A percentile compares a stretch with the other conserved stretches of the same genome.
These are phyloP conservation scores for Aspergillus uvarum DNA, from an alignment of 2,329 filamentous ascomycete species.

Conservation along the genomic window DNA sequence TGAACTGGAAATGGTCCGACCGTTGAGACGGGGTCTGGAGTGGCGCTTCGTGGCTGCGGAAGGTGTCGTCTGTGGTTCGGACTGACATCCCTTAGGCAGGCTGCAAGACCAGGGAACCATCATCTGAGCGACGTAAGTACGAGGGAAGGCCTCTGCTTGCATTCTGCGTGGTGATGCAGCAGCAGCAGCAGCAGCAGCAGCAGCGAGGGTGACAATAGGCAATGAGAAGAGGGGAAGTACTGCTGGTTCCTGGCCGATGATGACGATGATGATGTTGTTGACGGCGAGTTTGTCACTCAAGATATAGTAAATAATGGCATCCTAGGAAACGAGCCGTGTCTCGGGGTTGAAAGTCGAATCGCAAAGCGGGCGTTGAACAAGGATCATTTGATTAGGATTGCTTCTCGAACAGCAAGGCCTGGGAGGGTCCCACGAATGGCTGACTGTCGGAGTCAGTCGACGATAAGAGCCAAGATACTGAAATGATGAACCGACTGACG, in stretches of 20 bases:
- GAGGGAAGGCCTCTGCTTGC: neutral
- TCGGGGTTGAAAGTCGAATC: neutral
- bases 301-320: constrained; percentile 3
- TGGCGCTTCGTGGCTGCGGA: constrained; percentile 24
- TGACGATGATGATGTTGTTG: constrained; percentile 35
- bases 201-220: neutral
- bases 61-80: constrained; percentile 56
- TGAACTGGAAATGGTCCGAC: constrained; percentile 8
- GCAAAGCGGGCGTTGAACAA: neutral
- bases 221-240: neutral
- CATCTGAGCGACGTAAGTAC: constrained; percentile 5
- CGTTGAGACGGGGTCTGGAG: constrained; percentile 47
- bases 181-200: neutral
- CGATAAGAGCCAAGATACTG: constrained; percentile 1
- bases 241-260: constrained; percentile 5
- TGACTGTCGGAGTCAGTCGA: neutral
- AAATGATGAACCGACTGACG: neutral
- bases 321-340: constrained; percentile 15
- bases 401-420: neutral
- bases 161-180: constrained; percentile 1
- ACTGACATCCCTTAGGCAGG: constrained; percentile 33
- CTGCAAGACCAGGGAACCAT: neutral
- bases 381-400: neutral
- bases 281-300: neutral
- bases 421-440: neutral